phyloP scores from a whole-genome alignment of 1,139 yeast species.

The Geotrichum reessii region DNA sequence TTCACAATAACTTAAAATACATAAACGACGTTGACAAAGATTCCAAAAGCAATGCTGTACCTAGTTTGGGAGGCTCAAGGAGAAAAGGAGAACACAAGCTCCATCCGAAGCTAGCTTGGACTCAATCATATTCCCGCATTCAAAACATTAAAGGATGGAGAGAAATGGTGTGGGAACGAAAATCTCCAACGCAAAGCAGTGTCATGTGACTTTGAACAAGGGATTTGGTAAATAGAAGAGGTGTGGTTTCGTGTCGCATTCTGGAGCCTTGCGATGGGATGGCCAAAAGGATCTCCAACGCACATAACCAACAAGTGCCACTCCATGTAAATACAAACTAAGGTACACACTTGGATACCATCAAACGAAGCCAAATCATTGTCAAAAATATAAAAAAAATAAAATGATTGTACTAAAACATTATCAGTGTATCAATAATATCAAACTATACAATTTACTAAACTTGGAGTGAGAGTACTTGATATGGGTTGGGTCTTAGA shows the following conservation, averaged over 20 bases:
- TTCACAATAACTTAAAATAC: conserved; percentile 22
- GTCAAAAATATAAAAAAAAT: not conserved
- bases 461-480: too few relatives aligned
- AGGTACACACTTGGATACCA: not conserved
- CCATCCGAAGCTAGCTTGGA: not conserved
- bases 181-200: not conserved
- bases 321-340: not conserved
- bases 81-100: conserved; percentile 1
- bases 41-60: not conserved
- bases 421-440: not conserved
- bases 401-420: not conserved
- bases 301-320: not conserved
- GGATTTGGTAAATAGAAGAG: not conserved
- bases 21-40: conserved; percentile 3
- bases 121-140: not conserved
- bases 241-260: not conserved
- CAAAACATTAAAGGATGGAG: conserved; percentile 5
- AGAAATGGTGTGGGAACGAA: conserved; percentile 6
- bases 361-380: not conserved
- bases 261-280: not conserved
- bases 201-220: not conserved
- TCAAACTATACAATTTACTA: not conserved
- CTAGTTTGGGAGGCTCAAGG: not conserved
- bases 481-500: too few relatives aligned
- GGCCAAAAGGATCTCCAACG: not conserved